These are phyloP conservation scores for Musa itinerans DNA, from an alignment of 176 grass and related monocot genomes.

Conservation along the genomic window DNA sequence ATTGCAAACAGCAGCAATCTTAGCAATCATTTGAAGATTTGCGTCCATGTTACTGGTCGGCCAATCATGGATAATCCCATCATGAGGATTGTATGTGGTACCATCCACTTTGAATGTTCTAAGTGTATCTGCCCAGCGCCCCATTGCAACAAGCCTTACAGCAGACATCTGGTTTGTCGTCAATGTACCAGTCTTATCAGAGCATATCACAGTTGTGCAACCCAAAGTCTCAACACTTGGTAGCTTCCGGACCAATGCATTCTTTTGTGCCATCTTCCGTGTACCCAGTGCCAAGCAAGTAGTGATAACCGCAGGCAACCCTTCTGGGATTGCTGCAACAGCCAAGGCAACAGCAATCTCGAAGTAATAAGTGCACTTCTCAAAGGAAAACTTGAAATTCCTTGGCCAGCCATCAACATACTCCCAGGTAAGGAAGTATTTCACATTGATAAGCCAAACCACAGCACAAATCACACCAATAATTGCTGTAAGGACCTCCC, in stretches of 20 bases:
- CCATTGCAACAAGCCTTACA: constrained; percentile 17
- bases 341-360: constrained; percentile 24
- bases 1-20: constrained; percentile 15
- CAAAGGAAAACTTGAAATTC: constrained; percentile 21
- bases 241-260: constrained; percentile 15
- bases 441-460: constrained; percentile 24
- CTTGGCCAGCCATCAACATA: constrained; percentile 18
- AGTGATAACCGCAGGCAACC: constrained; percentile 15
- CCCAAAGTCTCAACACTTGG: constrained; percentile 24
- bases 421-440: constrained; percentile 20
- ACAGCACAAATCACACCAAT: constrained; percentile 20
- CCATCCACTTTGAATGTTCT: constrained; percentile 15
- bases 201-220: constrained; percentile 22
- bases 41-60: constrained; percentile 7
- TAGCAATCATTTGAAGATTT: constrained; percentile 21
- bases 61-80: constrained; percentile 13
- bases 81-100: constrained; percentile 14
- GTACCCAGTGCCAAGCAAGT: constrained; percentile 20
- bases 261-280: constrained; percentile 22
- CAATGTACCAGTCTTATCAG: constrained; percentile 21
- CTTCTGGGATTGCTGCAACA: constrained; percentile 21
- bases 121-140: constrained; percentile 7
- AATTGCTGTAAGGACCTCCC: constrained; percentile 13
- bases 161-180: constrained; percentile 20
- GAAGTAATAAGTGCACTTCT: constrained; percentile 24